Evolutionary conservation across 441 rosid species (phyloP).

Genomic region (Eutrema salsugineum): DNA sequence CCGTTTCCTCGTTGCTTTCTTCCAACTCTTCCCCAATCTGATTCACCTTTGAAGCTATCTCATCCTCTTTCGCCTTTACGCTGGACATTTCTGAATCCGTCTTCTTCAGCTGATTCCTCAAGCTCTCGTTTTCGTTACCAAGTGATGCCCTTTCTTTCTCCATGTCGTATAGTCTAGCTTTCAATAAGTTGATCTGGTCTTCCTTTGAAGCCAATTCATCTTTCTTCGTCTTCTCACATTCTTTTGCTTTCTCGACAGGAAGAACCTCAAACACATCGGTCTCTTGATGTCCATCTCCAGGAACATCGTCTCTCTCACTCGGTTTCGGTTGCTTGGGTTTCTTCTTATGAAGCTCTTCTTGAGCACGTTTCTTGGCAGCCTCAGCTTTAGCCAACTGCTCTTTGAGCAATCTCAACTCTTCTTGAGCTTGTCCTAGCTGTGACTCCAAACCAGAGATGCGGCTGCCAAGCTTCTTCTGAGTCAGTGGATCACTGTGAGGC

Average conservation of each 20-base stretch:
- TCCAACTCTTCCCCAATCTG: conserved; percentile 50
- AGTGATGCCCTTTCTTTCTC: conserved; percentile 40
- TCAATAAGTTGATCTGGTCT: conserved; percentile 45
- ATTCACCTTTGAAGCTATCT: conserved; percentile 38
- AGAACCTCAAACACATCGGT: conserved; percentile 66
- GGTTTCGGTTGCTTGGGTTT: conserved; percentile 33
- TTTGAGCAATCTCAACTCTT: conserved; percentile 70
- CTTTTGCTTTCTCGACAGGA: conserved; percentile 28
- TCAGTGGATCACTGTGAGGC: conserved; percentile 46
- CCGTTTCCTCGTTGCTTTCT: conserved; percentile 40
- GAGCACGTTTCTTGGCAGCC: conserved; percentile 76
- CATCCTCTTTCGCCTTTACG: conserved; percentile 48
- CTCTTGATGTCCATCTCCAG: conserved; percentile 42
- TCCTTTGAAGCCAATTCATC: conserved; percentile 33
- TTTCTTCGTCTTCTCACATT: conserved; percentile 22
- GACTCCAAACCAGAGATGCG: conserved; percentile 82
- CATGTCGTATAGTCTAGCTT: conserved; percentile 53
- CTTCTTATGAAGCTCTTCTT: conserved; percentile 51
- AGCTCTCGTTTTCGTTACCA: conserved; percentile 42
- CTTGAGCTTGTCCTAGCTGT: conserved; percentile 85
- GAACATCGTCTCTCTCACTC: conserved; percentile 27
- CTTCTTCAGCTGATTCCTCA: conserved; percentile 52
- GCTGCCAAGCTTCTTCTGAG: conserved; percentile 77
- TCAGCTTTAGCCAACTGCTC: conserved; percentile 67
- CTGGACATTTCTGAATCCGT: conserved; percentile 34